phyloP scores from a whole-genome alignment of 2,329 filamentous ascomycete genomes.

The Zopfia rhizophila region DNA sequence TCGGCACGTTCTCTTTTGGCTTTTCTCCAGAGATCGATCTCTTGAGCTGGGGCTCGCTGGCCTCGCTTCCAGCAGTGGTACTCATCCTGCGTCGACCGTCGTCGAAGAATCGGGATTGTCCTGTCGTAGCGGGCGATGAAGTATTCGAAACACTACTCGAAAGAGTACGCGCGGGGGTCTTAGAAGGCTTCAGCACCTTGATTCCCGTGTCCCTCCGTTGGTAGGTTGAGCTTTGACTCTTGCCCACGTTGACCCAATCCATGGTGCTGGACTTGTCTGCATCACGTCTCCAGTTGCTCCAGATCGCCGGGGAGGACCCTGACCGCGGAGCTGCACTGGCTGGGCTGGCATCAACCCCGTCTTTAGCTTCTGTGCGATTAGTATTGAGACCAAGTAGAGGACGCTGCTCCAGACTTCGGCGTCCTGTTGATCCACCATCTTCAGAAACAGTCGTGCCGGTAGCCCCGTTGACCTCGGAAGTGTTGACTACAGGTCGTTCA shows the following conservation, averaged over 20 bases:
- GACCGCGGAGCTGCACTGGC: slow-evolving; percentile 35
- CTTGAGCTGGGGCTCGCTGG: slow-evolving; percentile 36
- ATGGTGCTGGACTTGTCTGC: slow-evolving; percentile 48
- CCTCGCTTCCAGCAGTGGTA: slow-evolving; percentile 23
- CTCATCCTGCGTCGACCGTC: slow-evolving; percentile 55
- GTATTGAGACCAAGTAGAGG: slow-evolving; percentile 31
- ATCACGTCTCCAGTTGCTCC: slow-evolving; percentile 61
- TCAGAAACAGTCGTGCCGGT: slow-evolving; percentile 34
- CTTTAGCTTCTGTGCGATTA: slow-evolving; percentile 33
- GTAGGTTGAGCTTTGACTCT: slow-evolving; percentile 69
- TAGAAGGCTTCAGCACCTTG: slow-evolving; percentile 88
- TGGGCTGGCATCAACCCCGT: slow-evolving; percentile 28
- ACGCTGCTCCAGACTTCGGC: slow-evolving; percentile 45
- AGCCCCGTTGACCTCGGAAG: slow-evolving; percentile 26
- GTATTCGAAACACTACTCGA: slow-evolving; percentile 43
- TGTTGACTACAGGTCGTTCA: slow-evolving; percentile 12
- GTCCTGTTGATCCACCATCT: slow-evolving; percentile 39
- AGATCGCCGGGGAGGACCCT: slow-evolving; percentile 55
- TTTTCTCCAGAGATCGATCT: slow-evolving; percentile 40
- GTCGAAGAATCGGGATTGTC: slow-evolving; percentile 61
- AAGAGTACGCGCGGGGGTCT: slow-evolving; percentile 65
- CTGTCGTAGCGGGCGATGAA: slow-evolving; percentile 35
- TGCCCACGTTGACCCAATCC: slow-evolving; percentile 67
- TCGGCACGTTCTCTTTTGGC: slow-evolving; percentile 50
- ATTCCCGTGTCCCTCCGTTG: slow-evolving; percentile 79